Percentiles rank a stretch among this genome's conserved stretches.
phyloP scores from a whole-genome alignment of 331 rosid genomes.

The Dryas integrifolia region DNA sequence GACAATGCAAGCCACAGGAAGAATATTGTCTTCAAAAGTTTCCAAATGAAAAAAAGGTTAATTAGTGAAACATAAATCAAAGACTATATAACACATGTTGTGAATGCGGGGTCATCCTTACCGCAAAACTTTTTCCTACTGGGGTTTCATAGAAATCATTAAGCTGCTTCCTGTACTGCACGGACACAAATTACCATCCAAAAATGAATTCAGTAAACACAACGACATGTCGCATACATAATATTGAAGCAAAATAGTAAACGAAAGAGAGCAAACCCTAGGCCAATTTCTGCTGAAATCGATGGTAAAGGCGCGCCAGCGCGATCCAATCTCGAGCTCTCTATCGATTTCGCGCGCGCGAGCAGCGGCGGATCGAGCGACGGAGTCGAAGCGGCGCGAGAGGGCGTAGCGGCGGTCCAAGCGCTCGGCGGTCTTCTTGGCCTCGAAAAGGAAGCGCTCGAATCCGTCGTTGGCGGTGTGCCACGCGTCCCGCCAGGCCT shows the following conservation, averaged over 20 bases:
- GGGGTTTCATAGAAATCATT: conserved; percentile 62
- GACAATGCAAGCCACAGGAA: conserved; percentile 93
- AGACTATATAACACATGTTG: neutral
- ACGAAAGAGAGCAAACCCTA: conserved; percentile 42
- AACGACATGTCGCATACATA: neutral
- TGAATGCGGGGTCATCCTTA: conserved; percentile 28
- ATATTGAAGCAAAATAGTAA: neutral
- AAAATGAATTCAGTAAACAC: neutral
- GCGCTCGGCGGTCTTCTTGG: conserved; percentile 84
- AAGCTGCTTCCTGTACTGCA: conserved; percentile 86
- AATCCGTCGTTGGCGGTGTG: conserved; percentile 78
- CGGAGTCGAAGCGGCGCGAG: conserved; percentile 45
- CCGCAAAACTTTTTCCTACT: conserved; percentile 62
- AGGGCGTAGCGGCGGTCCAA: conserved; percentile 72
- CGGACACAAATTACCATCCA: conserved; percentile 4
- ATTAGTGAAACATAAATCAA: conserved; percentile 1
- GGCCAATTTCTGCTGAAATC: conserved; percentile 81
- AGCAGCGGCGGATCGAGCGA: conserved; percentile 50
- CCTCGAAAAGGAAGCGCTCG: conserved; percentile 69
- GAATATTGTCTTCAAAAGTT: conserved; percentile 67
- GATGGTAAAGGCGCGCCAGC: conserved; percentile 66
- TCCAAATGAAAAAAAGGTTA: conserved; percentile 3
- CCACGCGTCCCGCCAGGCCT: conserved; percentile 80
- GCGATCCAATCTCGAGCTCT: conserved; percentile 68
- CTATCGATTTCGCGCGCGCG: conserved; percentile 81